Evolutionary conservation across 495 filamentous ascomycete species (phyloP).

Genomic region (Tetracladium setigerum): DNA sequence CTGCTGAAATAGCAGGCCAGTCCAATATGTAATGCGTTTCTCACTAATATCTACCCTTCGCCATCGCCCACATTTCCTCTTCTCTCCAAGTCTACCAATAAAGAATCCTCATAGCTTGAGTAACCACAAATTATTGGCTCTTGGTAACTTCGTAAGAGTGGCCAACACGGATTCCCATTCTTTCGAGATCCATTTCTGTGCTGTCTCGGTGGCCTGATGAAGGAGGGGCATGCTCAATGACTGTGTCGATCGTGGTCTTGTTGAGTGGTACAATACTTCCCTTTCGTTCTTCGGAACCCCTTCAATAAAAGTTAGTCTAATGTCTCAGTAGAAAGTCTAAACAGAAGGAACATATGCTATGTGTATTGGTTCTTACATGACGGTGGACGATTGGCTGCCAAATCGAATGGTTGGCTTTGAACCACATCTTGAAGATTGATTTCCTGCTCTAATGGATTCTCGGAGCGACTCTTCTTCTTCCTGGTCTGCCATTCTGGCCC

Average conservation of each 20-base stretch:
- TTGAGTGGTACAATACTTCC: neutral
- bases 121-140: neutral
- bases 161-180: constrained; percentile 14
- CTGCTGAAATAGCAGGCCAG: too few species aligned
- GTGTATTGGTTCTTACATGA: too few species aligned
- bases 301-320: too few species aligned
- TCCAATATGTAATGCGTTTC: too few species aligned
- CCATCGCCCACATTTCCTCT: too few species aligned
- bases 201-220: constrained; percentile 5
- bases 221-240: neutral
- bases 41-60: too few species aligned
- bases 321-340: too few species aligned
- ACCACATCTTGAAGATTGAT: too few species aligned
- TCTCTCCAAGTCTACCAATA: neutral
- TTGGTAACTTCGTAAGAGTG: constrained; percentile 2
- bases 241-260: neutral
- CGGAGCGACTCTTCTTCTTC: neutral
- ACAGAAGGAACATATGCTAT: too few species aligned
- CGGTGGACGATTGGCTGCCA: too few species aligned
- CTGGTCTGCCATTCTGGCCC: constrained; percentile 40
- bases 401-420: too few species aligned
- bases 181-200: constrained; percentile 15
- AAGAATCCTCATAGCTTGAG: too few species aligned
- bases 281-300: neutral
- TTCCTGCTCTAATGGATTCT: neutral